Evolutionary conservation across 2,329 filamentous ascomycete species (phyloP), one percentile per base, ranked within the genome.

Genomic region (Aspergillus jensenii): DNA sequence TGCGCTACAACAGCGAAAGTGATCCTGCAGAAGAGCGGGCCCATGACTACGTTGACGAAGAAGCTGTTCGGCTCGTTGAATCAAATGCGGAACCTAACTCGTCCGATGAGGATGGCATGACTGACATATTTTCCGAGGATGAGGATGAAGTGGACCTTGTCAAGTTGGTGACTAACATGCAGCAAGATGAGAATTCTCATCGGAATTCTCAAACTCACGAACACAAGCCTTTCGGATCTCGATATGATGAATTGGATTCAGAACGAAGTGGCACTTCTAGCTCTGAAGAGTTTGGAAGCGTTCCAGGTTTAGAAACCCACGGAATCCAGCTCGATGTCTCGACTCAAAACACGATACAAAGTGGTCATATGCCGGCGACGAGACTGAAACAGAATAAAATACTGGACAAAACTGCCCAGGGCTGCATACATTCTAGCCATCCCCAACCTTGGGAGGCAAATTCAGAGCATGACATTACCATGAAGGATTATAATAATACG

Each of bases 11-110:
- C 46, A 46, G 54, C 19, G 53, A 58, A 44, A 55, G 45, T 59
- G 19, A 58, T 23, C 47, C 58, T 58, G 44, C 55, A 8, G 49
- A 59, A 40, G 54, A 55, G 1, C 39, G 41, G n/a, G 65, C 66
- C 7, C 67, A 73, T 19, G 66, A 88, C 44, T 78, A 87, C 21
- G 85, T 91, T 5, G 87, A 93, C 64, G 87, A 91, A 65, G 77
- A 78, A 31, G 81, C 80, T 21, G 84, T 87, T 25, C 71, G 80
- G 23, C 74, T 78, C n/a, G 71, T 80, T 44, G 77, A 79, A 1
- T 75, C 63, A 4, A 75, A 78, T 33, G 72, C 75, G 8, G 67
- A 69, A 12, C 67, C 71, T n/a, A 77, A 77, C 59, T 68, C 70
- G 37, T 79, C 74, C 14, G 77, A 79, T 57, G 79, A 81, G 56